These are phyloP conservation scores for Bolboschoenoplectus hybrid DNA, from an alignment of 202 grass and related monocot genomes.

Conservation along the genomic window DNA sequence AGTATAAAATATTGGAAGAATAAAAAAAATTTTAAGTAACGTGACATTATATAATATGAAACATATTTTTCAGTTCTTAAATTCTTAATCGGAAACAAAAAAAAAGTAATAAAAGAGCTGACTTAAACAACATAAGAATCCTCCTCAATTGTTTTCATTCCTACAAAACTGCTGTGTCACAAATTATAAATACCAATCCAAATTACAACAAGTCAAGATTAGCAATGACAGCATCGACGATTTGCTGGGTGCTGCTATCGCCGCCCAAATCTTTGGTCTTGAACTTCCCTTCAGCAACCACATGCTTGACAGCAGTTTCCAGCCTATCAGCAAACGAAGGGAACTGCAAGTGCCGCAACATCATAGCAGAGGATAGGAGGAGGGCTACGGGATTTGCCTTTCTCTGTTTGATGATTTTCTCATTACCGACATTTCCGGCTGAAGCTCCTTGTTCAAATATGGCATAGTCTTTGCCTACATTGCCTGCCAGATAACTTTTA, in stretches of 20 bases:
- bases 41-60: constrained; percentile 28
- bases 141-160: constrained; percentile 38
- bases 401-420: constrained; percentile 63
- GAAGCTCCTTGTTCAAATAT: constrained; percentile 82
- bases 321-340: constrained; percentile 71
- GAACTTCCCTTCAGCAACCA: constrained; percentile 68
- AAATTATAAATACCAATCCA: constrained; percentile 2
- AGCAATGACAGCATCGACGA: constrained; percentile 66
- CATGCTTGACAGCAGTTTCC: constrained; percentile 66
- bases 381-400: constrained; percentile 73
- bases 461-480: constrained; percentile 70
- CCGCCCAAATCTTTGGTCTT: constrained; percentile 86
- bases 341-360: constrained; percentile 83
- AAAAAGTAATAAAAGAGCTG: neutral
- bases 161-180: constrained; percentile 36
- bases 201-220: constrained; percentile 46
- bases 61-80: neutral
- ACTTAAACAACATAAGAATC: constrained; percentile 38
- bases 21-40: constrained; percentile 8
- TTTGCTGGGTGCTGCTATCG: constrained; percentile 70
- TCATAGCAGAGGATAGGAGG: constrained; percentile 84
- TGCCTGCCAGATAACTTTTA: constrained; percentile 46
- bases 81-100: neutral
- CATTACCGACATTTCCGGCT: constrained; percentile 75
- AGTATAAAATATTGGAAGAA: neutral